phyloP scores from a whole-genome alignment of 176 grass and related monocot genomes.

The Oryza officinalis region DNA sequence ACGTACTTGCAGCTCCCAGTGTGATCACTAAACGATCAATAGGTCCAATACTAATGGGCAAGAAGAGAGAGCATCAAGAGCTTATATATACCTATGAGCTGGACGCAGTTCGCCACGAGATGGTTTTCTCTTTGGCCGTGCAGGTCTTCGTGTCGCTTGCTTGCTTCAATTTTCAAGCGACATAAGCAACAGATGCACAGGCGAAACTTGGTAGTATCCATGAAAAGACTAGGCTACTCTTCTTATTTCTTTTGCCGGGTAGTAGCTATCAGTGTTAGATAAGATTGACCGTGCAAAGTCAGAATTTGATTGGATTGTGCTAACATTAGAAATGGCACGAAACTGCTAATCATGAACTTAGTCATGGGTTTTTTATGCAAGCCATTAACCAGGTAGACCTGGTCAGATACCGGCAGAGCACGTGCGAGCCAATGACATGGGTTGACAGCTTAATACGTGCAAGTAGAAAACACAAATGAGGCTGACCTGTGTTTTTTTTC shows the following conservation, averaged over 20 bases:
- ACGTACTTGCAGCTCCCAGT: background rate
- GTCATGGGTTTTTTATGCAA: background rate
- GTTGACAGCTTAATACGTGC: background rate
- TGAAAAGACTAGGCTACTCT: background rate
- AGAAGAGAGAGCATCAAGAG: background rate
- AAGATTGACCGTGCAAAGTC: background rate
- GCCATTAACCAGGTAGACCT: background rate
- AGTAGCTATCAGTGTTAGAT: background rate
- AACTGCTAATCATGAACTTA: background rate
- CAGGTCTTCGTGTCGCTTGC: background rate
- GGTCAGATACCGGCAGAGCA: background rate
- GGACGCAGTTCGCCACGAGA: background rate
- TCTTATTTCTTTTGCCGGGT: background rate
- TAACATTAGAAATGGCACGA: background rate
- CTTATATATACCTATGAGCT: background rate
- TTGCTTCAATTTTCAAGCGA: background rate
- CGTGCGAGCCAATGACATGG: background rate
- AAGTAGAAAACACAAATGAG: background rate
- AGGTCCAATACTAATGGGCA: background rate
- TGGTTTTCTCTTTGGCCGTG: background rate
- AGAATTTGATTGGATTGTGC: background rate
- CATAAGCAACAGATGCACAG: background rate
- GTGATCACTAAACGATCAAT: background rate
- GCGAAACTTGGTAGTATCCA: background rate
- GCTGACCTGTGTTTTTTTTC: no score